Percentiles rank a stretch among this genome's conserved stretches.
phyloP scores from a whole-genome alignment of 1,284 basidiomycete species.

The Inonotus obliquus region DNA sequence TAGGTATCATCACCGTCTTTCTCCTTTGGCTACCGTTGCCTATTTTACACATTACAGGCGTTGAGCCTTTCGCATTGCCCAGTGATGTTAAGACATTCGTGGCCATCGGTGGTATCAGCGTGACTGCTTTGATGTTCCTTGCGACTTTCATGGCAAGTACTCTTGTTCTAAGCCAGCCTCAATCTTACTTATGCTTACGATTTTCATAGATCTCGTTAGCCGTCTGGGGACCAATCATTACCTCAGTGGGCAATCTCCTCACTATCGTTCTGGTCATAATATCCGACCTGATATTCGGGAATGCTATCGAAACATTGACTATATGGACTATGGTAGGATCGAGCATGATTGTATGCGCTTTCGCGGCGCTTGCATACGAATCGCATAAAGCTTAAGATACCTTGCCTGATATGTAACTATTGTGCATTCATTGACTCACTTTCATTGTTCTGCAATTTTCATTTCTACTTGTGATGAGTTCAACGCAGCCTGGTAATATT shows the following conservation, averaged over 20 bases:
- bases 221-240: constrained; percentile 80
- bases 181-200: background rate
- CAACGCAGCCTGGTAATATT: no score
- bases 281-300: constrained; percentile 64
- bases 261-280: constrained; percentile 80
- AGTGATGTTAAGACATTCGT: constrained; percentile 36
- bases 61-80: constrained; percentile 61
- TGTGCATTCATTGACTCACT: background rate
- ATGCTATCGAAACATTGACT: constrained; percentile 50
- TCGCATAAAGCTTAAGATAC: constrained; percentile 36
- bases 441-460: no score
- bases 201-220: constrained; percentile 61
- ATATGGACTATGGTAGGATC: constrained; percentile 64
- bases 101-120: constrained; percentile 57
- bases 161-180: background rate
- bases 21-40: constrained; percentile 72
- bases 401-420: background rate
- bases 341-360: constrained; percentile 65
- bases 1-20: constrained; percentile 61
- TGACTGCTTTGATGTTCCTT: constrained; percentile 70
- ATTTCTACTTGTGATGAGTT: no score
- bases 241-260: constrained; percentile 77
- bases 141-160: constrained; percentile 66
- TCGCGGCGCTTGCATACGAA: constrained; percentile 68
- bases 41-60: constrained; percentile 53